Percentiles rank a stretch among this genome's conserved stretches.
Conservation (phyloP, 2,329 filamentous ascomycete genomes). For the Colletotrichum trifolii region DNA sequence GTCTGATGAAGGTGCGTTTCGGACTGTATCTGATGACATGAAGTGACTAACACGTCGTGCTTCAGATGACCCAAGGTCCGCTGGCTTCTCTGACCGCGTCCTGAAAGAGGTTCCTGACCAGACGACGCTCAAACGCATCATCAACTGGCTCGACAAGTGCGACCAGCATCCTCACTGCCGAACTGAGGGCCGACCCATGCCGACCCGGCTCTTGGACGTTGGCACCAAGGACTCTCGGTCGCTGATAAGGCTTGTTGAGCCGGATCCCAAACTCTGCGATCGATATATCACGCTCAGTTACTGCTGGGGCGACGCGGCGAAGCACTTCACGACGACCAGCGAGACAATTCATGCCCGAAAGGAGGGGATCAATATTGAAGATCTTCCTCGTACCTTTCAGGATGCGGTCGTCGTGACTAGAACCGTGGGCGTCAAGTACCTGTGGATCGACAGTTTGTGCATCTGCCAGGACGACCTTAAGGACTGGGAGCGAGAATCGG, state of each 20-base stretch:
- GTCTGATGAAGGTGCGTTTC: constrained; percentile 18
- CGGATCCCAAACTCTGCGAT: neutral
- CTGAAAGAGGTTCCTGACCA: constrained; percentile 20
- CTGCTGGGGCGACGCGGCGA: constrained; percentile 17
- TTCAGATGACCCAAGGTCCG: constrained; percentile 12
- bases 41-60: neutral
- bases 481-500: constrained; percentile 41
- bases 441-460: constrained; percentile 48
- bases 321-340: constrained; percentile 21
- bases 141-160: constrained; percentile 22
- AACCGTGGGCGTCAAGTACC: constrained; percentile 40
- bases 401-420: constrained; percentile 42
- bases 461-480: constrained; percentile 42
- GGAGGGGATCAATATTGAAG: neutral
- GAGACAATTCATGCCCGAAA: constrained; percentile 17
- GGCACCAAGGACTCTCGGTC: neutral
- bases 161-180: constrained; percentile 19
- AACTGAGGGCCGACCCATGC: neutral
- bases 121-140: constrained; percentile 10
- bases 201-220: constrained; percentile 17
- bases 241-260: constrained; percentile 20
- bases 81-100: constrained; percentile 12
- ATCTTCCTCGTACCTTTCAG: constrained; percentile 39
- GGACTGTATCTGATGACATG: neutral
- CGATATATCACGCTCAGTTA: constrained; percentile 27